These are phyloP conservation scores for Aethionema arabicum DNA, from an alignment of 345 rosid genomes.

Conservation along the genomic window DNA sequence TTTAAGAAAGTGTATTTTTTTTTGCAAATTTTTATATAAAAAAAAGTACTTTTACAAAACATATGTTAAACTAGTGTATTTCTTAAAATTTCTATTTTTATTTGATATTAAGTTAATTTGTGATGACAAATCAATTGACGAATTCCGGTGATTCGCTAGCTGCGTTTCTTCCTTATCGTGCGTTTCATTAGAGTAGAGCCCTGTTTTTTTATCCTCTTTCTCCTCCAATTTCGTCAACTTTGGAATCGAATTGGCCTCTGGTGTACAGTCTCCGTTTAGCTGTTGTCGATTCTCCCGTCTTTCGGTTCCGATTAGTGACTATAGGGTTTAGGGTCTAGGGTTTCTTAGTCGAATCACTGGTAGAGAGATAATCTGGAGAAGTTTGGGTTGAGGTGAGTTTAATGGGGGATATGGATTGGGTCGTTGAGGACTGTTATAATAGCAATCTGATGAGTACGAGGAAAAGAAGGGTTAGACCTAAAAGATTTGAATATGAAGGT, in stretches of 20 bases:
- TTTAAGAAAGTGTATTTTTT: too few relatives aligned
- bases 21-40: too few relatives aligned
- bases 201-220: not conserved
- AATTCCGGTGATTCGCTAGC: slow-evolving; percentile 6
- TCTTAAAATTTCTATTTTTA: too few relatives aligned
- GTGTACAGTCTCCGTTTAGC: too few relatives aligned
- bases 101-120: too few relatives aligned
- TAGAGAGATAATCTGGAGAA: not conserved
- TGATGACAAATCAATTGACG: slow-evolving; percentile 7
- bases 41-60: too few relatives aligned
- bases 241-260: slow-evolving; percentile 2
- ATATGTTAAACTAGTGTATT: too few relatives aligned
- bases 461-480: slow-evolving; percentile 50
- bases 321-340: slow-evolving; percentile 18
- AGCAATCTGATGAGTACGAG: slow-evolving; percentile 1
- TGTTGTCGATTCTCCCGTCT: too few relatives aligned
- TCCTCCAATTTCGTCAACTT: slow-evolving; percentile 4
- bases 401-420: slow-evolving; percentile 44
- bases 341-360: not conserved
- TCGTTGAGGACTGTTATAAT: slow-evolving; percentile 45
- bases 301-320: not conserved
- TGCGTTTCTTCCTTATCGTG: not conserved
- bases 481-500: slow-evolving; percentile 52
- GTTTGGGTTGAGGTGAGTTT: not conserved
- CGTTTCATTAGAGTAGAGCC: not conserved